Conservation (phyloP, 2,329 filamentous ascomycete species). For the Alternaria triticimaculans region DNA sequence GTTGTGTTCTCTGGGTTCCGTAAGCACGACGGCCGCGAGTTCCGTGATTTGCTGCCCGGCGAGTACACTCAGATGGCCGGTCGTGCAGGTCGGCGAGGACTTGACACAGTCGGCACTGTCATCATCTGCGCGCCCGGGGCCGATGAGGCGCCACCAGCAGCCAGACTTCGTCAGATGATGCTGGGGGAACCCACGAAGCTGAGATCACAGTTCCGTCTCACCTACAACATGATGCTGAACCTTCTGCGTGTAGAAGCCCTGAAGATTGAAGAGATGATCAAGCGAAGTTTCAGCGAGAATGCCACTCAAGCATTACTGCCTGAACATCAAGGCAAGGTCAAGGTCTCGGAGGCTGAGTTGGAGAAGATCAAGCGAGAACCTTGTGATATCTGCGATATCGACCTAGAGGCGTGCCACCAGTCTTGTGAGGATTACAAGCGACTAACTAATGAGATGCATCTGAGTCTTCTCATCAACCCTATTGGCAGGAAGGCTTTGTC, state of each 20-base stretch:
- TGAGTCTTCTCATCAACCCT: conserved; percentile 77
- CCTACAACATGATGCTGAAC: conserved; percentile 99
- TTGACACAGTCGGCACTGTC: conserved; percentile 91
- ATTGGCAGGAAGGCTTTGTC: conserved; percentile 81
- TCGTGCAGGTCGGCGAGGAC: conserved; percentile 86
- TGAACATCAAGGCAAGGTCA: conserved; percentile 94
- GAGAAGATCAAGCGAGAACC: conserved; percentile 87
- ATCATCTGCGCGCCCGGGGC: conserved; percentile 84
- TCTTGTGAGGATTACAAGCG: conserved; percentile 80
- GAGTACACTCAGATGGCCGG: conserved; percentile 99
- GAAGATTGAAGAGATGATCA: conserved; percentile 99
- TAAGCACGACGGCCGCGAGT: conserved; percentile 92
- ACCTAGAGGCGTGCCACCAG: conserved; percentile 81
- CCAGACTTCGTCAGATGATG: conserved; percentile 89
- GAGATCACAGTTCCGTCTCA: conserved; percentile 92
- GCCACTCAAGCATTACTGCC: conserved; percentile 92
- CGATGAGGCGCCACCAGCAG: conserved; percentile 87
- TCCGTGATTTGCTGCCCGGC: conserved; percentile 88
- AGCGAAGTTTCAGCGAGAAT: conserved; percentile 98
- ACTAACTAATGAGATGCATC: conserved; percentile 81
- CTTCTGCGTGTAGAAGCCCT: conserved; percentile 91
- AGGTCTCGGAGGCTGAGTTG: conserved; percentile 87
- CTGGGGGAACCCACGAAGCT: conserved; percentile 94
- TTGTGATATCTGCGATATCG: conserved; percentile 80
- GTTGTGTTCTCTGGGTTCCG: conserved; percentile 97